Percentiles rank a stretch among this genome's conserved stretches.
phyloP scores from a whole-genome alignment of 352 stramenopile genomes.

The Phytophthora sojae region DNA sequence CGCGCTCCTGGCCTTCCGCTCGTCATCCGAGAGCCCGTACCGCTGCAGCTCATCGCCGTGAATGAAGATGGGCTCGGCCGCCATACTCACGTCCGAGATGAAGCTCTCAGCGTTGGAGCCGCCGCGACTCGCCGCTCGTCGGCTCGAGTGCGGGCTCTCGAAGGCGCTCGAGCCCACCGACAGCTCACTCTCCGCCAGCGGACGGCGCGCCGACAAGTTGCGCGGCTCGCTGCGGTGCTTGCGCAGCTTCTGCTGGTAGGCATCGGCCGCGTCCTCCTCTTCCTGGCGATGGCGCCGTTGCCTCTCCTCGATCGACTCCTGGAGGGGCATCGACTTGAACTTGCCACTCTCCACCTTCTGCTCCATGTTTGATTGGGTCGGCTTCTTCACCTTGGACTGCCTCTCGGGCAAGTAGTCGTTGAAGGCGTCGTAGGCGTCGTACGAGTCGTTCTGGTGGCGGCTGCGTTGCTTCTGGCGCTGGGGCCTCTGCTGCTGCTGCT shows the following conservation, averaged over 20 bases:
- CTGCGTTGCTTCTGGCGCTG: slow-evolving; percentile 22
- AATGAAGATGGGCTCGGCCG: slow-evolving; percentile 40
- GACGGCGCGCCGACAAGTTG: slow-evolving; percentile 33
- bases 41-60: slow-evolving; percentile 42
- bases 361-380: slow-evolving; percentile 46
- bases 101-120: slow-evolving; percentile 52
- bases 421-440: slow-evolving; percentile 72
- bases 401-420: slow-evolving; percentile 75
- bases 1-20: slow-evolving; percentile 43
- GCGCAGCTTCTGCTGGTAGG: slow-evolving; percentile 34
- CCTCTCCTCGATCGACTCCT: slow-evolving; percentile 31
- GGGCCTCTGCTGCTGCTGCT: slow-evolving; percentile 12
- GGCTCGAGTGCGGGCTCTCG: slow-evolving; percentile 32
- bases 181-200: slow-evolving; percentile 35
- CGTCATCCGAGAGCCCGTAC: slow-evolving; percentile 51
- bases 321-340: slow-evolving; percentile 43
- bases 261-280: slow-evolving; percentile 16
- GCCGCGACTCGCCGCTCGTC: slow-evolving; percentile 12
- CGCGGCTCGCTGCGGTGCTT: slow-evolving; percentile 40
- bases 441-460: slow-evolving; percentile 20
- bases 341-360: slow-evolving; percentile 42
- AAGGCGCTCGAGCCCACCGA: slow-evolving; percentile 31
- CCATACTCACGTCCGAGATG: slow-evolving; percentile 50
- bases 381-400: slow-evolving; percentile 57
- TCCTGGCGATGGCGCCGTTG: slow-evolving; percentile 17